phyloP scores from a whole-genome alignment of 139 green algal genomes.

The Klebsormidium nitens region DNA sequence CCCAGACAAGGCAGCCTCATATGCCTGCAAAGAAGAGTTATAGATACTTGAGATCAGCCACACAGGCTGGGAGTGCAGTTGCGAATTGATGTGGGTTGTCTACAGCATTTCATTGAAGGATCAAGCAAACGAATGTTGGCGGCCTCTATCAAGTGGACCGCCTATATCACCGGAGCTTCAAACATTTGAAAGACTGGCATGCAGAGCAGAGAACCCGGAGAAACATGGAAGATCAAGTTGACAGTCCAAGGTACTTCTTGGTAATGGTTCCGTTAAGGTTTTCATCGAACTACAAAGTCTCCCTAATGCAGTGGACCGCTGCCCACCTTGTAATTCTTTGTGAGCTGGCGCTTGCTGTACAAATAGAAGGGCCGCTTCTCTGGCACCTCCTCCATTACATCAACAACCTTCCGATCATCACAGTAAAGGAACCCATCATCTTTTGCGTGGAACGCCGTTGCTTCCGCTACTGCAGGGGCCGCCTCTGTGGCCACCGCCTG shows the following conservation, averaged over 20 bases:
- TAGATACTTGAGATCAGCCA: conserved; percentile 45
- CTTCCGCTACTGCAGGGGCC: no score
- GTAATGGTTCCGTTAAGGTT: background rate
- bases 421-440: no score
- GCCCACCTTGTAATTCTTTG: conserved; percentile 16
- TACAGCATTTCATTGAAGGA: background rate
- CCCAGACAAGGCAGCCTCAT: conserved; percentile 74
- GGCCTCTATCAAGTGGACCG: background rate
- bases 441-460: no score
- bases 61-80: background rate
- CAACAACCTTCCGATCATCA: no score
- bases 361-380: conserved; percentile 86
- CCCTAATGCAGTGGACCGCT: background rate
- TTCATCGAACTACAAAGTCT: background rate
- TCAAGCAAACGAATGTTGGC: background rate
- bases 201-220: no score
- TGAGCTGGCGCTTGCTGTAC: conserved; percentile 62
- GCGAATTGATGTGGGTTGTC: background rate
- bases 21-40: conserved; percentile 76
- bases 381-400: conserved; percentile 42
- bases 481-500: no score
- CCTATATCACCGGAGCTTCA: background rate
- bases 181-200: background rate
- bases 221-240: no score
- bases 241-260: background rate